Evolutionary conservation across 2,329 filamentous ascomycete genomes (phyloP).

Genomic region (Coniochaeta sp.): DNA sequence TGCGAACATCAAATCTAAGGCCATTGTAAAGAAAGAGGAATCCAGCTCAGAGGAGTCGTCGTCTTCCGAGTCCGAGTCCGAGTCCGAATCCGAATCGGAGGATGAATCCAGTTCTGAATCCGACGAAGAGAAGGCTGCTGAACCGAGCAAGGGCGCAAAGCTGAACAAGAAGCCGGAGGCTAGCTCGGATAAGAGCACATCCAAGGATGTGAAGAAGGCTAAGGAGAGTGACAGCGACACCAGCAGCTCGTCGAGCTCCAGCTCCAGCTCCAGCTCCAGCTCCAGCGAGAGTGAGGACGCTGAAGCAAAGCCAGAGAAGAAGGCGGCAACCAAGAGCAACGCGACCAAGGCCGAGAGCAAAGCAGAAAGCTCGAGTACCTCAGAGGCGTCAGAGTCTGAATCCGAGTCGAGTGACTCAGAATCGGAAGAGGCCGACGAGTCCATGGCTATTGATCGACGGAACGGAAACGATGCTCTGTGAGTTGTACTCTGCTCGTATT

Average conservation of each 20-base stretch:
- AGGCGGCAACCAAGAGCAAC: constrained; percentile 2
- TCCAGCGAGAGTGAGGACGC: constrained; percentile 18
- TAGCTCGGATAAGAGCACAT: constrained; percentile 8
- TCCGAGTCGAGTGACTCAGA: constrained; percentile 1
- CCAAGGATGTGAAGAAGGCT: constrained; percentile 13
- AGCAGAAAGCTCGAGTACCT: background rate
- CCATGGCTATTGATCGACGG: constrained; percentile 23
- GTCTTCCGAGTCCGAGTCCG: constrained; percentile 6
- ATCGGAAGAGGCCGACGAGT: constrained; percentile 25
- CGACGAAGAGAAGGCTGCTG: background rate
- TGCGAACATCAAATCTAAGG: constrained; percentile 4
- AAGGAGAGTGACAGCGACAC: constrained; percentile 11
- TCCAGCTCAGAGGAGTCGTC: background rate
- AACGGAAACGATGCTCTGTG: constrained; percentile 10
- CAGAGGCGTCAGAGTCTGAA: constrained; percentile 4
- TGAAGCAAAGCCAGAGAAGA: constrained; percentile 6
- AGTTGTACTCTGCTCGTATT: background rate
- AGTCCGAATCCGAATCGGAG: constrained; percentile 9
- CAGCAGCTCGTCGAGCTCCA: constrained; percentile 12
- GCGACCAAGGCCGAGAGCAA: constrained; percentile 5
- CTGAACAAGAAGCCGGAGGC: constrained; percentile 7
- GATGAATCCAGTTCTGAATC: constrained; percentile 6
- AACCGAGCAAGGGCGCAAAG: constrained; percentile 8
- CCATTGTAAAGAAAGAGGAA: constrained; percentile 1
- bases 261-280: constrained; percentile 17